Percentiles rank a stretch among this genome's conserved stretches.
Evolutionary conservation across 139 green algal species (phyloP).

Genomic region (Deuterostichococcus epilithicus): DNA sequence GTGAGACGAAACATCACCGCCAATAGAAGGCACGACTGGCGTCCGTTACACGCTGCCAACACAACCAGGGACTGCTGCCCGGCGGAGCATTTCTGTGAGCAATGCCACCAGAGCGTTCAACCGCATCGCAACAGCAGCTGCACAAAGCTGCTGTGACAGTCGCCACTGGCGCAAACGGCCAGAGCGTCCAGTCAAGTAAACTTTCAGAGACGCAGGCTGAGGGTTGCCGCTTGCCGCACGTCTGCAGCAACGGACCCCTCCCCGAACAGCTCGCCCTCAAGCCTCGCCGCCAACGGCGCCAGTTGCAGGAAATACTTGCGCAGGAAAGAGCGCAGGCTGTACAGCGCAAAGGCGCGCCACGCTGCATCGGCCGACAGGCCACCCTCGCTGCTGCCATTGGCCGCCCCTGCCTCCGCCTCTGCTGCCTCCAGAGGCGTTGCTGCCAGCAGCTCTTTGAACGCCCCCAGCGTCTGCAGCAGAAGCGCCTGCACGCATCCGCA

Average conservation of each 20-base stretch:
- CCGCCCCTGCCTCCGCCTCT: too few relatives aligned
- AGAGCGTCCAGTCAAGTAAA: too few relatives aligned
- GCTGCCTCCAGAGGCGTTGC: background rate
- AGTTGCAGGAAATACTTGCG: background rate
- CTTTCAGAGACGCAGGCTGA: background rate
- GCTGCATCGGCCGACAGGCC: background rate
- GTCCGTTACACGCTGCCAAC: too few relatives aligned
- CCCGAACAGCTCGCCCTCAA: background rate
- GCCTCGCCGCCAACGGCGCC: background rate
- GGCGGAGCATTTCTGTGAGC: too few relatives aligned
- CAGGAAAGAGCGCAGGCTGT: background rate
- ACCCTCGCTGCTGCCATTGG: background rate
- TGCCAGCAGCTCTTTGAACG: background rate
- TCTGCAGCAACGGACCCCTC: background rate
- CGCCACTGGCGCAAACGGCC: too few relatives aligned
- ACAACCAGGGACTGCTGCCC: too few relatives aligned
- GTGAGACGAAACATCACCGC: too few relatives aligned
- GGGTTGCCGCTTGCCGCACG: background rate
- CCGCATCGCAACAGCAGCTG: too few relatives aligned
- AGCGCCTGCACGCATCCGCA: background rate
- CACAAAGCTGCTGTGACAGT: too few relatives aligned
- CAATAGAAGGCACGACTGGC: too few relatives aligned
- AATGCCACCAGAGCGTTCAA: too few relatives aligned
- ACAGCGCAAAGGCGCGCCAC: background rate
- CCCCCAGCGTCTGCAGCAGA: background rate